These are phyloP conservation scores for Talaromyces wortmannii DNA, from an alignment of 495 filamentous ascomycete species.

Conservation along the genomic window DNA sequence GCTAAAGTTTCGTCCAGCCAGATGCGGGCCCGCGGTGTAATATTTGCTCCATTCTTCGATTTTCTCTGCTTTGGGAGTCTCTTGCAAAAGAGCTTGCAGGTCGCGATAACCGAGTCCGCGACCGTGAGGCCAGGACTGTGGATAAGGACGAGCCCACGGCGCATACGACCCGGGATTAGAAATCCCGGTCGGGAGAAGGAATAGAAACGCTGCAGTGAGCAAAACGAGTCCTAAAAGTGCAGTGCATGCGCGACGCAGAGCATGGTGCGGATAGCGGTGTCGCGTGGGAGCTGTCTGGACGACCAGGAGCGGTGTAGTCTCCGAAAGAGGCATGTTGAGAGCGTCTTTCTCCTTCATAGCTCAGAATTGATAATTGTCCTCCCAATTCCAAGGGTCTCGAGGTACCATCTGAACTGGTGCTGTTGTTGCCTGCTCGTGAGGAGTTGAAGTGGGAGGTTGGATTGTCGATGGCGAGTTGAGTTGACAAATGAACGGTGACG, in stretches of 20 bases:
- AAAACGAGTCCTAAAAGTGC: conserved; percentile 51
- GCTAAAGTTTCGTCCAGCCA: conserved; percentile 81
- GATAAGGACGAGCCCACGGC: conserved; percentile 32
- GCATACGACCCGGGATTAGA: conserved; percentile 27
- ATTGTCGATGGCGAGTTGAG: no score
- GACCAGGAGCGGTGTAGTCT: conserved; percentile 33
- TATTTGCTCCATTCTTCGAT: conserved; percentile 81
- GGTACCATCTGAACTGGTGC: no score
- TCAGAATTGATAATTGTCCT: not conserved
- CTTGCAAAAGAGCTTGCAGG: conserved; percentile 61
- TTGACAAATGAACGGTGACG: no score
- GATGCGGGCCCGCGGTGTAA: conserved; percentile 82
- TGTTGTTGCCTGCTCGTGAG: no score
- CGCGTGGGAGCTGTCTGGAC: conserved; percentile 37
- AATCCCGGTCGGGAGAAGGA: conserved; percentile 42
- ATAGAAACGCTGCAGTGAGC: conserved; percentile 50
- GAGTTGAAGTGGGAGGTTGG: no score
- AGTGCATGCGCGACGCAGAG: conserved; percentile 66
- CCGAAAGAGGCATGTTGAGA: conserved; percentile 26
- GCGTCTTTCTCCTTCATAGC: conserved; percentile 30
- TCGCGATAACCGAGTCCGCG: conserved; percentile 55
- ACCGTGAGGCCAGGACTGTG: conserved; percentile 36
- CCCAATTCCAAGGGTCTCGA: no score
- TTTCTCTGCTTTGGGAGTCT: conserved; percentile 62
- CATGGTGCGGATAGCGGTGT: conserved; percentile 61